phyloP scores from a whole-genome alignment of 768 basidiomycete species.

The Pseudohyphozyma bogoriensis region DNA sequence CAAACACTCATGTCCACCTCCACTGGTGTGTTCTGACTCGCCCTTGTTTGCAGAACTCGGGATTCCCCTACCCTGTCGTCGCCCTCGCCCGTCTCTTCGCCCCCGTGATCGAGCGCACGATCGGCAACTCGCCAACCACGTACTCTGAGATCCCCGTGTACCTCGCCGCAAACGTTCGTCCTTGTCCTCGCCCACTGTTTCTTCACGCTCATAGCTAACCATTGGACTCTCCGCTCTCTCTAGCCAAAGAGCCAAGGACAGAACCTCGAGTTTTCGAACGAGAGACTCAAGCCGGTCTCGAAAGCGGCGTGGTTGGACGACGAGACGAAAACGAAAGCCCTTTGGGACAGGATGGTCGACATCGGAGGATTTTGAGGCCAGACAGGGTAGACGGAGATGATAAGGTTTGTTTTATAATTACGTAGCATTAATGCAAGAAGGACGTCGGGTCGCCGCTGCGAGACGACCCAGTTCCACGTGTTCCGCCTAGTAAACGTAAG shows the following conservation, averaged over 20 bases:
- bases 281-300: constrained; percentile 10
- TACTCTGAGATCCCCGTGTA: constrained; percentile 31
- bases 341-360: too few relatives aligned
- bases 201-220: too few relatives aligned
- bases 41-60: not conserved
- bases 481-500: constrained; percentile 32
- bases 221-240: too few relatives aligned
- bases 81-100: constrained; percentile 12
- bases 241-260: not conserved
- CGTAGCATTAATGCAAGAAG: too few relatives aligned
- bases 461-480: too few relatives aligned
- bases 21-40: not conserved
- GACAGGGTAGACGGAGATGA: too few relatives aligned
- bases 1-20: not conserved
- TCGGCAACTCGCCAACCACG: constrained; percentile 21
- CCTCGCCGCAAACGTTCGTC: constrained; percentile 30
- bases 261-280: constrained; percentile 9
- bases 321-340: too few relatives aligned
- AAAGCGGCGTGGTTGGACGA: too few relatives aligned
- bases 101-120: constrained; percentile 18
- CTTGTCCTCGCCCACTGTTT: too few relatives aligned
- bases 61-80: constrained; percentile 22
- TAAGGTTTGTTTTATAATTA: too few relatives aligned
- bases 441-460: too few relatives aligned
- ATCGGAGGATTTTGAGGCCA: too few relatives aligned